phyloP scores from a whole-genome alignment of 768 basidiomycete species.

The Amanita rubescens region DNA sequence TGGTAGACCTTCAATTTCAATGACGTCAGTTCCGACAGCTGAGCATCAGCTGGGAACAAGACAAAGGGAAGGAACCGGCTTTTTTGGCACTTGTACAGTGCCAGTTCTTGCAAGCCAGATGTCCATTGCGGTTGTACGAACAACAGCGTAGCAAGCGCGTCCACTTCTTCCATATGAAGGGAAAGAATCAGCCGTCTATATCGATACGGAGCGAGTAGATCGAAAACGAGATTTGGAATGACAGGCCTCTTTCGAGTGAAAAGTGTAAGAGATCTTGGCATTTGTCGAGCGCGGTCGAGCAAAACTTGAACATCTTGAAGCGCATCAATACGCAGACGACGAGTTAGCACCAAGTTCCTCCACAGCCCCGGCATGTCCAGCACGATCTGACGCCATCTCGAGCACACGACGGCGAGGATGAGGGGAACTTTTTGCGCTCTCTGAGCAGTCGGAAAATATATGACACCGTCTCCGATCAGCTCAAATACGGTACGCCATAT shows the following conservation, averaged over 20 bases:
- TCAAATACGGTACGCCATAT: background rate
- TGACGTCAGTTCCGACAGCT: background rate
- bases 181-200: background rate
- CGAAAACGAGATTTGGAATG: background rate
- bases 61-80: background rate
- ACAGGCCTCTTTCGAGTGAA: background rate
- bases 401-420: background rate
- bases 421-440: background rate
- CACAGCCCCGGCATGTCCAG: background rate
- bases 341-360: background rate
- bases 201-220: background rate
- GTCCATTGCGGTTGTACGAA: background rate
- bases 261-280: background rate
- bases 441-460: background rate
- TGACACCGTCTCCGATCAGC: background rate
- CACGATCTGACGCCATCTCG: conserved; percentile 1
- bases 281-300: background rate
- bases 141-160: background rate
- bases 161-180: background rate
- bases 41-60: background rate
- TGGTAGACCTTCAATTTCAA: conserved; percentile 2
- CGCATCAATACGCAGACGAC: background rate
- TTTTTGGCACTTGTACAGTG: background rate
- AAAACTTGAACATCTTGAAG: background rate
- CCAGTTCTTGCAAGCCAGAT: background rate